Percentiles rank a stretch among this genome's conserved stretches.
These are phyloP conservation scores for Sequoiadendron giganteum DNA, from an alignment of 75 land plant species.

Conservation along the genomic window DNA sequence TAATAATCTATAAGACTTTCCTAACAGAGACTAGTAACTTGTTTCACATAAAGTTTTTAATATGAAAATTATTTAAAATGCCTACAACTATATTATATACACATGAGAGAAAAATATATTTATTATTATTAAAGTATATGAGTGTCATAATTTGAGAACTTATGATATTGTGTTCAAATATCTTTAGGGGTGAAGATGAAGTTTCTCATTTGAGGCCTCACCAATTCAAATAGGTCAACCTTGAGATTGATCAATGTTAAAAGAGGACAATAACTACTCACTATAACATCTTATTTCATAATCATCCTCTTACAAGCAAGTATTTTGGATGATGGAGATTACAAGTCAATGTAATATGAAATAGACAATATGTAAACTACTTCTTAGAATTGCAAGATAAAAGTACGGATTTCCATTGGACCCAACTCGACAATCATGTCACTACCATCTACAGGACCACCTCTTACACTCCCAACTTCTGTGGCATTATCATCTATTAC, in stretches of 20 bases:
- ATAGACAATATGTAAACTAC: not conserved
- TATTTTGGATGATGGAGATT: not conserved
- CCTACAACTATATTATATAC: no score
- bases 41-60: no score
- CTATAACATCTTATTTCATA: not conserved
- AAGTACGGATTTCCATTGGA: slow-evolving; percentile 95
- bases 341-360: not conserved
- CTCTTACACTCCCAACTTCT: slow-evolving; percentile 25
- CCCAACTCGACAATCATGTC: slow-evolving; percentile 68
- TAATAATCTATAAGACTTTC: no score
- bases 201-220: no score
- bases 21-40: no score
- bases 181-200: no score
- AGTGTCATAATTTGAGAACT: no score
- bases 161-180: no score
- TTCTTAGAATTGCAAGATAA: slow-evolving; percentile 34
- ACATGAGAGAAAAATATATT: no score
- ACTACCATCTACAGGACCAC: slow-evolving; percentile 53
- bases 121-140: no score
- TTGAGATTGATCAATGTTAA: not conserved
- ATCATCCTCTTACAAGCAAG: not conserved
- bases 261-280: not conserved
- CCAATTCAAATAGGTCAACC: no score
- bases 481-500: slow-evolving; percentile 40
- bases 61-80: no score